These are phyloP conservation scores for Candida broadrunensis DNA, from an alignment of 805 yeast genomes.

Conservation along the genomic window DNA sequence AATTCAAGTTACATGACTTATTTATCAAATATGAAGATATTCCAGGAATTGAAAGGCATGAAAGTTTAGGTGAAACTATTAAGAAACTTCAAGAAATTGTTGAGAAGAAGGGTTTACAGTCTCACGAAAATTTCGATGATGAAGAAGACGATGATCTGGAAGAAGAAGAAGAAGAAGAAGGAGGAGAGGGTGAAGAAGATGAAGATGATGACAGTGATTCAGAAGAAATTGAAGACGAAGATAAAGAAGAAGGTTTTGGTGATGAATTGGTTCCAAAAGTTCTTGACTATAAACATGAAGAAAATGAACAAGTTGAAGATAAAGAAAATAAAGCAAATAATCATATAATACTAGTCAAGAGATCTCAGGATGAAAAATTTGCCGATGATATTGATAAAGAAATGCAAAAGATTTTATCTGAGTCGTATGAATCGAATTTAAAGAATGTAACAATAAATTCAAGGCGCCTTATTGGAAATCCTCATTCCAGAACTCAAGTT, in stretches of 20 bases:
- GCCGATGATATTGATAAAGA: slow-evolving; percentile 56
- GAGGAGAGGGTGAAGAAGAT: slow-evolving; percentile 9
- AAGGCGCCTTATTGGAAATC: background rate
- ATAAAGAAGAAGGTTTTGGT: slow-evolving; percentile 14
- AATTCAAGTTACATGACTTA: slow-evolving; percentile 48
- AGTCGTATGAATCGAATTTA: slow-evolving; percentile 36
- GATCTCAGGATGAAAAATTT: slow-evolving; percentile 23
- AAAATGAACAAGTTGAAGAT: slow-evolving; percentile 23
- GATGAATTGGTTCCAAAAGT: slow-evolving; percentile 6
- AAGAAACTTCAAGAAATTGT: slow-evolving; percentile 29
- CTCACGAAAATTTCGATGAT: slow-evolving; percentile 9
- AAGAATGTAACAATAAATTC: slow-evolving; percentile 6
- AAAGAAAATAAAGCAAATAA: slow-evolving; percentile 12
- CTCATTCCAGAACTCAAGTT: slow-evolving; percentile 16
- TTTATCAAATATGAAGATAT: slow-evolving; percentile 27
- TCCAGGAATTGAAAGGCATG: slow-evolving; percentile 33
- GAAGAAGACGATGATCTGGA: slow-evolving; percentile 12
- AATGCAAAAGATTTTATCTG: slow-evolving; percentile 50
- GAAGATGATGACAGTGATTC: slow-evolving; percentile 11
- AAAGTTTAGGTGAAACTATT: slow-evolving; percentile 42
- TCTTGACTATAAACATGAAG: slow-evolving; percentile 11
- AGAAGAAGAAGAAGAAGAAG: slow-evolving; percentile 13
- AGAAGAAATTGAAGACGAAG: slow-evolving; percentile 17
- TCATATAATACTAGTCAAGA: slow-evolving; percentile 9
- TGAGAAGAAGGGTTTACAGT: slow-evolving; percentile 8